Conservation (phyloP, 2,329 filamentous ascomycete genomes). For the Lasiodiplodia citricola region DNA sequence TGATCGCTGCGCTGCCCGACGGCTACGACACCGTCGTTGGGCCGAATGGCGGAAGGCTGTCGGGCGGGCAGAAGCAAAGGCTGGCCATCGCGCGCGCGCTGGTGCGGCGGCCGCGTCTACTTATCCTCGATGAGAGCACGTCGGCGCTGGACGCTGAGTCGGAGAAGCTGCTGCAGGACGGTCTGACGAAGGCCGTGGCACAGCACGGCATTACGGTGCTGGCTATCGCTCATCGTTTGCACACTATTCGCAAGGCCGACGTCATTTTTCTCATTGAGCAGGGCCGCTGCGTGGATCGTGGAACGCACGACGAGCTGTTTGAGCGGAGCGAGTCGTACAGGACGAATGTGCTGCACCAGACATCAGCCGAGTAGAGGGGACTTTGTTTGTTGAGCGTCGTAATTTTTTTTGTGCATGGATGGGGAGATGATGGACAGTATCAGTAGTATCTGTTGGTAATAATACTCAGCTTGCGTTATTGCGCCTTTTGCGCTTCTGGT, state of each 20-base stretch:
- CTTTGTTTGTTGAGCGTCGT: not conserved
- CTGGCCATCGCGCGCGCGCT: conserved; percentile 51
- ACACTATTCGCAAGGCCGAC: conserved; percentile 50
- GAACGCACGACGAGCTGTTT: conserved; percentile 56
- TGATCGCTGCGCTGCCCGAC: conserved; percentile 65
- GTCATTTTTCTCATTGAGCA: conserved; percentile 52
- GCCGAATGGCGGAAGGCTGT: conserved; percentile 47
- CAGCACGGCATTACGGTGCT: conserved; percentile 46
- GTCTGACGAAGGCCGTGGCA: conserved; percentile 41
- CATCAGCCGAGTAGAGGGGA: conserved; percentile 31
- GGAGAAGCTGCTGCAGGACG: conserved; percentile 47
- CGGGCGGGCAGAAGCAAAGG: conserved; percentile 50
- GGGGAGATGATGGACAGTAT: not conserved
- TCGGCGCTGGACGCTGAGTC: conserved; percentile 51
- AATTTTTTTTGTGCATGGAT: not conserved
- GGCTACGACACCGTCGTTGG: conserved; percentile 66
- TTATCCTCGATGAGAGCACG: conserved; percentile 51
- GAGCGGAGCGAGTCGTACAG: conserved; percentile 56
- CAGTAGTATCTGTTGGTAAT: not conserved
- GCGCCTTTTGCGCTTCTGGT: not conserved
- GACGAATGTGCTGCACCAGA: conserved; percentile 58
- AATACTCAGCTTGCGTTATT: not conserved
- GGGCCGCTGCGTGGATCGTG: conserved; percentile 55
- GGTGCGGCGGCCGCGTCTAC: conserved; percentile 46
- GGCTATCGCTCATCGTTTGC: conserved; percentile 52